phyloP scores from a whole-genome alignment of 1,139 yeast genomes.

The Sugiyamaella pinicola region DNA sequence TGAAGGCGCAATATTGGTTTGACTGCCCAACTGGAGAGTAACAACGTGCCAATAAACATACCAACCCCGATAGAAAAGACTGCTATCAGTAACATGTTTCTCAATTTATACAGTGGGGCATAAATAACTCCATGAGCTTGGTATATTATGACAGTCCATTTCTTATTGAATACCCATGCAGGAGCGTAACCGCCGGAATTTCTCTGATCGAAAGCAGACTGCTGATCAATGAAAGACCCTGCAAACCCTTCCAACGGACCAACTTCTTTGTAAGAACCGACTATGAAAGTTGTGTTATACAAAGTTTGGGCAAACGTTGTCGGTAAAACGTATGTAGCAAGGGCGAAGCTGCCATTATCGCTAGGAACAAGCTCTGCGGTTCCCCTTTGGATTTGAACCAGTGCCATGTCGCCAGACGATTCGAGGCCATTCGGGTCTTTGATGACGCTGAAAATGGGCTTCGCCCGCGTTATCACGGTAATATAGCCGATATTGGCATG shows the following conservation, averaged over 20 bases:
- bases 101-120: constrained; percentile 63
- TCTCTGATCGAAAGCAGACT: constrained; percentile 43
- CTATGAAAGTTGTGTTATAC: constrained; percentile 24
- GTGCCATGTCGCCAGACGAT: constrained; percentile 40
- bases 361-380: background rate
- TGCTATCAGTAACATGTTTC: constrained; percentile 74
- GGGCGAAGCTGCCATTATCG: background rate
- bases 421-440: constrained; percentile 49
- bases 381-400: constrained; percentile 32
- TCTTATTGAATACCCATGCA: constrained; percentile 50
- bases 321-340: constrained; percentile 24
- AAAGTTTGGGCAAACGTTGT: constrained; percentile 24
- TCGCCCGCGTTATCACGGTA: constrained; percentile 65
- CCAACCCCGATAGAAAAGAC: constrained; percentile 79
- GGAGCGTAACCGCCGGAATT: constrained; percentile 74
- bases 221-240: constrained; percentile 56
- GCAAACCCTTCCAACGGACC: constrained; percentile 45
- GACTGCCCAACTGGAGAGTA: constrained; percentile 84
- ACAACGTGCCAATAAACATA: constrained; percentile 74
- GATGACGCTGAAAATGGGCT: constrained; percentile 50
- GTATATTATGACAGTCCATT: constrained; percentile 74
- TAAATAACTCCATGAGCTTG: constrained; percentile 63
- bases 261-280: constrained; percentile 25
- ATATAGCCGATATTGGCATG: constrained; percentile 64
- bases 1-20: constrained; percentile 80